phyloP scores from a whole-genome alignment of 2,329 filamentous ascomycete genomes.

The Colletotrichum somersetense region DNA sequence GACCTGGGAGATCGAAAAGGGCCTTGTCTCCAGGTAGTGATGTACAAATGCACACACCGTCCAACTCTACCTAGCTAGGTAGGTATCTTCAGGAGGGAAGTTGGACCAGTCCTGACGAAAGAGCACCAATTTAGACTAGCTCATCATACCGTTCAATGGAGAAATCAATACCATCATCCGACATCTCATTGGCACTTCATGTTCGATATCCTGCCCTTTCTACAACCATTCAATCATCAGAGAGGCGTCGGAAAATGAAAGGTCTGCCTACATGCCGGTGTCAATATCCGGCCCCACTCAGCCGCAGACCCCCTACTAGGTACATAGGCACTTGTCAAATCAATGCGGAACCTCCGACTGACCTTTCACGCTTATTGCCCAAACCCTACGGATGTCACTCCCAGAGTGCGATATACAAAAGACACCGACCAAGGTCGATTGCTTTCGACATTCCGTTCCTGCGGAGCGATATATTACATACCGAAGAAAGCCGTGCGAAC shows the following conservation, averaged over 20 bases:
- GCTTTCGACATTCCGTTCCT: too few relatives aligned
- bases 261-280: not conserved
- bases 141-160: not conserved
- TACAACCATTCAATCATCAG: not conserved
- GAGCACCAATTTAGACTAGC: not conserved
- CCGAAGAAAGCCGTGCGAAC: not conserved
- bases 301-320: not conserved
- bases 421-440: not conserved
- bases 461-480: not conserved
- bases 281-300: not conserved
- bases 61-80: not conserved
- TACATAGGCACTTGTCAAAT: not conserved
- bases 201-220: not conserved
- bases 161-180: not conserved
- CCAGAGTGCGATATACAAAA: too few relatives aligned
- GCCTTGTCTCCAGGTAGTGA: not conserved
- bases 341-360: not conserved
- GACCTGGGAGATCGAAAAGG: not conserved
- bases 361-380: not conserved
- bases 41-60: not conserved
- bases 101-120: not conserved
- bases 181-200: not conserved
- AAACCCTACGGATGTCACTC: not conserved
- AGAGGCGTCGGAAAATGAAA: not conserved
- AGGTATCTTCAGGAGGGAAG: not conserved